Conservation (phyloP, 1,139 yeast genomes). For the Pichia sp. region DNA sequence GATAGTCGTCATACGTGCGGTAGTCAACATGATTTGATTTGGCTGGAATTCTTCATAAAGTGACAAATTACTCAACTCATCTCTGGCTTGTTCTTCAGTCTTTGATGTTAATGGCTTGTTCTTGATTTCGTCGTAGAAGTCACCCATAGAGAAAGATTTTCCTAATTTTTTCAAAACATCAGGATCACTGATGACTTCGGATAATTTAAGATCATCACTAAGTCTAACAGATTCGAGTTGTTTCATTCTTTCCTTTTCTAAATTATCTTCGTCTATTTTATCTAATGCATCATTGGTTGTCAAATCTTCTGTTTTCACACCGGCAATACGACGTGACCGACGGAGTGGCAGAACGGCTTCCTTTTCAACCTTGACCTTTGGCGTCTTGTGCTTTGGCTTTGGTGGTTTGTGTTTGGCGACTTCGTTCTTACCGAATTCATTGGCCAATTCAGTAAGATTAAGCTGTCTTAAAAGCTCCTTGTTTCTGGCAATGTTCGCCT, state of each 20-base stretch:
- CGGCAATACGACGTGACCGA: constrained; percentile 66
- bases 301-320: constrained; percentile 48
- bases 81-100: constrained; percentile 45
- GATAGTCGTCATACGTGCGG: constrained; percentile 71
- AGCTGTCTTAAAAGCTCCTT: constrained; percentile 48
- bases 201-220: constrained; percentile 59
- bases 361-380: constrained; percentile 29
- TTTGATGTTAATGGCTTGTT: constrained; percentile 34
- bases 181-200: constrained; percentile 46
- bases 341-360: constrained; percentile 47
- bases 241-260: constrained; percentile 46
- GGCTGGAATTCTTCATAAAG: constrained; percentile 62
- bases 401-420: constrained; percentile 20
- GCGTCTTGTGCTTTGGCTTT: constrained; percentile 14
- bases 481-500: constrained; percentile 58
- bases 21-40: constrained; percentile 67
- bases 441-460: constrained; percentile 41
- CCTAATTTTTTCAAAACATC: constrained; percentile 38
- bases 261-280: constrained; percentile 33
- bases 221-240: constrained; percentile 52
- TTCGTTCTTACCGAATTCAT: constrained; percentile 32
- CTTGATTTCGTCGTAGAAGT: constrained; percentile 59
- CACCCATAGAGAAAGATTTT: constrained; percentile 71
- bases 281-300: constrained; percentile 25
- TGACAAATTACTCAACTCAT: constrained; percentile 49